A percentile compares a stretch with the other conserved stretches of the same genome.
These are phyloP conservation scores for Fraxinus ornus DNA, from an alignment of 305 asterid genomes.

Conservation along the genomic window DNA sequence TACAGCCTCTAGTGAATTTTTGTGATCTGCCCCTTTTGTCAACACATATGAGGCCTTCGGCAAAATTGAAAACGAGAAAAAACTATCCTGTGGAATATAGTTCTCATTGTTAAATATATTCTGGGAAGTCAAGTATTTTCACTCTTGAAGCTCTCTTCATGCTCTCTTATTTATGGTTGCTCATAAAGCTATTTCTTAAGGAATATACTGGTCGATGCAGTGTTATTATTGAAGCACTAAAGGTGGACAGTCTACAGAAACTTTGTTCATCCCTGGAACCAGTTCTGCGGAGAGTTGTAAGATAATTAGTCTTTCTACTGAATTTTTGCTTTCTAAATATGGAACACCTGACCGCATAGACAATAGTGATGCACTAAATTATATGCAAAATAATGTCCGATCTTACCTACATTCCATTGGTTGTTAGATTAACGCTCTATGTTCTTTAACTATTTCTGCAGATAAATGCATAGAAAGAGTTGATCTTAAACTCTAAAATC, in stretches of 20 bases:
- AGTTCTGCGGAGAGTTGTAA: slow-evolving; percentile 96
- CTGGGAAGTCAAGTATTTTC: background rate
- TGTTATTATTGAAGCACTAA: slow-evolving; percentile 92
- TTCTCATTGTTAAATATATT: slow-evolving; percentile 12
- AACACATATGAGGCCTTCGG: background rate
- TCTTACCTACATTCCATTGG: background rate
- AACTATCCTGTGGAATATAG: background rate
- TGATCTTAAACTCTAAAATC: background rate
- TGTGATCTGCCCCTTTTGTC: slow-evolving; percentile 7
- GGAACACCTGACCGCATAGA: background rate
- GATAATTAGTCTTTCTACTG: slow-evolving; percentile 31
- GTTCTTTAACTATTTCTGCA: background rate
- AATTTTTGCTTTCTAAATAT: slow-evolving; percentile 4
- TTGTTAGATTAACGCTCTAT: background rate
- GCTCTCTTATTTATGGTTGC: background rate
- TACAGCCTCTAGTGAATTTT: background rate
- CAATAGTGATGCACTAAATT: background rate
- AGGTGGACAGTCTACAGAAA: slow-evolving; percentile 93
- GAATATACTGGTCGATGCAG: slow-evolving; percentile 57
- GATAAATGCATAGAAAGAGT: background rate
- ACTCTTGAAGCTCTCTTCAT: background rate
- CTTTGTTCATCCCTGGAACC: slow-evolving; percentile 97
- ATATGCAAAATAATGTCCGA: background rate
- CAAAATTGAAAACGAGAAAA: background rate
- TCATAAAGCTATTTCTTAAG: slow-evolving; percentile 8